A percentile compares a stretch with the other conserved stretches of the same genome.
These are phyloP conservation scores for Debaryomycetaceae sp. DNA, from an alignment of 1,139 yeast genomes.

Conservation along the genomic window DNA sequence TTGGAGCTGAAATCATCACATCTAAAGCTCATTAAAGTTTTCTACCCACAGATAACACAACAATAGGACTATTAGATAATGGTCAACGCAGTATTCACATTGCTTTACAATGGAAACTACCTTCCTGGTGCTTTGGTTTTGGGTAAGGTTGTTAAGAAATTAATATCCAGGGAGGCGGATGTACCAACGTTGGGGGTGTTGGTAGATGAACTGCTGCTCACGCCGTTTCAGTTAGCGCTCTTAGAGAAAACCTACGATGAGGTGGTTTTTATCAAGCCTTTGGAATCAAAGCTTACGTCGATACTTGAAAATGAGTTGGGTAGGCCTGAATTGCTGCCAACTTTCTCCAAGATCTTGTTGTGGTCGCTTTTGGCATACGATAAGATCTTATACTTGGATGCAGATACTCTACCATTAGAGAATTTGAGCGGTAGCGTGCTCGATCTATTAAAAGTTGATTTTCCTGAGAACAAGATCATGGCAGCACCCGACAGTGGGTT, in stretches of 20 bases:
- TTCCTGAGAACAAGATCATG: constrained; percentile 39
- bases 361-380: constrained; percentile 61
- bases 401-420: constrained; percentile 68
- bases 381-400: constrained; percentile 71
- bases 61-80: too few relatives aligned
- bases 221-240: constrained; percentile 23
- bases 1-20: too few relatives aligned
- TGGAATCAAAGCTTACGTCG: constrained; percentile 22
- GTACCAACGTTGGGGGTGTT: constrained; percentile 29
- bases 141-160: constrained; percentile 35
- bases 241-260: constrained; percentile 27
- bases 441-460: constrained; percentile 28
- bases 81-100: constrained; percentile 32
- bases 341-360: constrained; percentile 69
- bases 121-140: constrained; percentile 75
- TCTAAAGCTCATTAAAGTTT: too few relatives aligned
- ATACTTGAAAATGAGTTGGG: constrained; percentile 39
- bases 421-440: constrained; percentile 38
- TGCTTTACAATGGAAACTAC: constrained; percentile 63
- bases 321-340: constrained; percentile 71
- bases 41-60: too few relatives aligned
- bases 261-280: constrained; percentile 27
- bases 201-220: constrained; percentile 29
- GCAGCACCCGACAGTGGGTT: constrained; percentile 96
- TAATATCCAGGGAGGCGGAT: constrained; percentile 11